Conservation (phyloP, 345 rosid species). For the rapeseed (Brassica napus) region DNA sequence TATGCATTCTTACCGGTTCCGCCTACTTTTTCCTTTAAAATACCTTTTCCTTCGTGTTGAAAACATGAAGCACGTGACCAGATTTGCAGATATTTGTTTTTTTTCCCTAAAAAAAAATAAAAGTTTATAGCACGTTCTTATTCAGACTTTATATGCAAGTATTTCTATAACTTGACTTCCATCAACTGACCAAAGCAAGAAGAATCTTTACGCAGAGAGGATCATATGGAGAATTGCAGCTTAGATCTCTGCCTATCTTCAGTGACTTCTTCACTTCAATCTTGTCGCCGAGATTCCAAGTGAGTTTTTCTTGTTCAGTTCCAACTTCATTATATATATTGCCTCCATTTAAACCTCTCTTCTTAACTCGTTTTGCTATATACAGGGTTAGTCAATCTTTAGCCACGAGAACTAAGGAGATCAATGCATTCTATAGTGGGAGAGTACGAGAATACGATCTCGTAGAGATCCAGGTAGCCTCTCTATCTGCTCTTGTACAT, state of each 20-base stretch:
- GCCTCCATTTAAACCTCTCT: background rate
- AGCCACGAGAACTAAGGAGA: background rate
- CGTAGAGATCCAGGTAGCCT: conserved; percentile 34
- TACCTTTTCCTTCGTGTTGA: background rate
- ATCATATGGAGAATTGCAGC: conserved; percentile 26
- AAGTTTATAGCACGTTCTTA: conserved; percentile 24
- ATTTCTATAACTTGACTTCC: conserved; percentile 8
- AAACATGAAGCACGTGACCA: conserved; percentile 44
- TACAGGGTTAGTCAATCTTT: conserved; percentile 1
- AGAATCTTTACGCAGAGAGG: conserved; percentile 3
- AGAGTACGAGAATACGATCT: conserved; percentile 19
- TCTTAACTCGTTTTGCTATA: background rate
- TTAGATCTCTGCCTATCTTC: conserved; percentile 39
- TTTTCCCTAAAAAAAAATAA: background rate
- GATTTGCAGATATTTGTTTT: conserved; percentile 37
- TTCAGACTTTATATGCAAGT: conserved; percentile 14
- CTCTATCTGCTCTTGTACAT: background rate
- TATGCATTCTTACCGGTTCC: background rate
- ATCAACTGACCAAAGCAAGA: conserved; percentile 21
- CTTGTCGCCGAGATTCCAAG: background rate
- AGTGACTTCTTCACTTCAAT: conserved; percentile 20
- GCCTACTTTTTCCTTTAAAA: background rate
- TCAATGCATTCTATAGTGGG: background rate
- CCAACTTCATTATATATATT: background rate
- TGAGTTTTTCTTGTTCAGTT: conserved; percentile 3